A percentile compares a stretch with the other conserved stretches of the same genome.
These are phyloP conservation scores for Monilinia polystroma DNA, from an alignment of 2,329 filamentous ascomycete species.

Conservation along the genomic window DNA sequence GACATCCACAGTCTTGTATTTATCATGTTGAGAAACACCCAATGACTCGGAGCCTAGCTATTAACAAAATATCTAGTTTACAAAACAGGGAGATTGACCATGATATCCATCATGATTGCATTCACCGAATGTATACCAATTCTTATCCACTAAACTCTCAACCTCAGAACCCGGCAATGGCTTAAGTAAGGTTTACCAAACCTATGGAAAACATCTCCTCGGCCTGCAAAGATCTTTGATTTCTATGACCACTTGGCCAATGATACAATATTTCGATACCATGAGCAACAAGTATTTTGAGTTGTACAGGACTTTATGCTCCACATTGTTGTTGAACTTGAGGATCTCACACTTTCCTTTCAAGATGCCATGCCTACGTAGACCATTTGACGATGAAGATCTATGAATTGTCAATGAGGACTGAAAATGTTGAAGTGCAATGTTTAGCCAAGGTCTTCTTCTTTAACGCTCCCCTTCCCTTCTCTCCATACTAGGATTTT, in stretches of 20 bases:
- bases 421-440: too few species aligned
- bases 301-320: too few species aligned
- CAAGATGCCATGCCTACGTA: too few species aligned
- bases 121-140: background rate
- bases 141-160: background rate
- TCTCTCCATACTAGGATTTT: too few species aligned
- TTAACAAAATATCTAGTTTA: background rate
- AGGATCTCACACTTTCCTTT: too few species aligned
- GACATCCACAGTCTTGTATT: background rate
- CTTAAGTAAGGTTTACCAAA: background rate
- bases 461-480: too few species aligned
- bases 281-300: background rate
- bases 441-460: too few species aligned
- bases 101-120: background rate
- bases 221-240: background rate
- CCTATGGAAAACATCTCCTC: background rate
- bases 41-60: background rate
- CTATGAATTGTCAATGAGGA: too few species aligned
- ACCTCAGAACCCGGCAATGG: background rate
- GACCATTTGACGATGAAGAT: too few species aligned
- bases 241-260: background rate
- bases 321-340: background rate
- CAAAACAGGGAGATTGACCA: background rate
- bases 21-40: background rate
- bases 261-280: background rate